Conservation (phyloP, 768 basidiomycete genomes). For the Suillus paluster region DNA sequence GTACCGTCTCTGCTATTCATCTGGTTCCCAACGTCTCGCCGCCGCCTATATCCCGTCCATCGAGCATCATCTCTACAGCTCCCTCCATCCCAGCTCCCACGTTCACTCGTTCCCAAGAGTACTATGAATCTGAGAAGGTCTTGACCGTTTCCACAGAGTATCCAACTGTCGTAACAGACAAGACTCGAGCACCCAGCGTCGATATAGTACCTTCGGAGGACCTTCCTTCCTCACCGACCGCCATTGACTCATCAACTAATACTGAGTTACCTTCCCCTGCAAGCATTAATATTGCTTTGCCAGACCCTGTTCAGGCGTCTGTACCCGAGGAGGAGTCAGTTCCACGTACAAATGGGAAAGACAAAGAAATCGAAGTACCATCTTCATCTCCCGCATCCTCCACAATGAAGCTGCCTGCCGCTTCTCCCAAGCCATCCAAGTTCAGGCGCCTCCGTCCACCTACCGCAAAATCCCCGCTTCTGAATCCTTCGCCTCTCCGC, state of each 20-base stretch:
- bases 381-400: constrained; percentile 11
- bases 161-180: constrained; percentile 13
- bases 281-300: constrained; percentile 1
- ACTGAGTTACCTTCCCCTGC: constrained; percentile 5
- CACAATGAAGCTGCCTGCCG: constrained; percentile 11
- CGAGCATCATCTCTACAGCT: constrained; percentile 18
- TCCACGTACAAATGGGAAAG: constrained; percentile 14
- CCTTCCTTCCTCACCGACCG: constrained; percentile 13
- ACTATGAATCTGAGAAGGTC: constrained; percentile 26
- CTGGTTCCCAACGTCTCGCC: constrained; percentile 29
- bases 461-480: constrained; percentile 23
- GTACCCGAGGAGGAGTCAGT: constrained; percentile 8
- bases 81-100: constrained; percentile 8
- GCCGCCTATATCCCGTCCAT: constrained; percentile 23
- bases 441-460: constrained; percentile 50
- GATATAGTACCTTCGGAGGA: constrained; percentile 14
- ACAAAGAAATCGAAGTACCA: constrained; percentile 10
- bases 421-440: constrained; percentile 41
- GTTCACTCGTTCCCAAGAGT: constrained; percentile 9
- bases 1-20: constrained; percentile 38
- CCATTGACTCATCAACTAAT: constrained; percentile 6
- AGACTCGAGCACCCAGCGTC: constrained; percentile 8
- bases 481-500: constrained; percentile 41
- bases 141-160: constrained; percentile 12
- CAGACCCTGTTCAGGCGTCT: not conserved